phyloP scores from a whole-genome alignment of 2,329 filamentous ascomycete species.

The Pseudocercospora fuligena region DNA sequence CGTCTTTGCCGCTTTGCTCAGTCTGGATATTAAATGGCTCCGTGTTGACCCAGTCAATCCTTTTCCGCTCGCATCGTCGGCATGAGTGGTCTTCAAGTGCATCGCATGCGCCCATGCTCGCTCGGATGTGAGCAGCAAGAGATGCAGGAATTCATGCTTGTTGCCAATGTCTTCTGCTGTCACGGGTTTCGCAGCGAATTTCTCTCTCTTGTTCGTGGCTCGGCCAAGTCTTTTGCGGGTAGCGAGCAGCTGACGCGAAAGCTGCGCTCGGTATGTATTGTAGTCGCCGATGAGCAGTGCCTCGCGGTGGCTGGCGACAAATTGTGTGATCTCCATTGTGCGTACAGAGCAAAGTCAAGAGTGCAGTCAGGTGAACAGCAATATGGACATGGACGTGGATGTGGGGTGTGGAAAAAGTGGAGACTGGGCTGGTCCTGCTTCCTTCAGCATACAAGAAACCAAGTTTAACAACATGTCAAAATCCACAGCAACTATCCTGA shows the following conservation, averaged over 20 bases:
- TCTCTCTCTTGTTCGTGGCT: slow-evolving; percentile 82
- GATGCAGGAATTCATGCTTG: slow-evolving; percentile 76
- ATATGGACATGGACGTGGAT: not conserved
- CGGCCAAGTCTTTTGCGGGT: slow-evolving; percentile 84
- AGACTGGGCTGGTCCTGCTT: not conserved
- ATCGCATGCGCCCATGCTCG: slow-evolving; percentile 95
- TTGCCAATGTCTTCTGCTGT: slow-evolving; percentile 75
- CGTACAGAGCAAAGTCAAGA: not conserved
- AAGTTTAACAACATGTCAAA: not conserved
- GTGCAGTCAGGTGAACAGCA: not conserved
- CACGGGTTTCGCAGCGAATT: slow-evolving; percentile 75
- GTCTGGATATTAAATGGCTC: slow-evolving; percentile 84
- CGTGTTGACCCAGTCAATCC: slow-evolving; percentile 78
- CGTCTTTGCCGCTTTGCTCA: slow-evolving; percentile 76
- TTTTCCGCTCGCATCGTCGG: slow-evolving; percentile 72
- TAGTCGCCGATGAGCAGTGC: slow-evolving; percentile 89
- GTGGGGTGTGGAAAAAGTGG: not conserved
- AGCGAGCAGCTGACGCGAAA: slow-evolving; percentile 80
- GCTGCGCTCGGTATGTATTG: slow-evolving; percentile 77
- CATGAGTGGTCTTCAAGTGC: slow-evolving; percentile 85
- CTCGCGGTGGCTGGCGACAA: slow-evolving; percentile 78
- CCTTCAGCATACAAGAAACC: not conserved
- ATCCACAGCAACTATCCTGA: not conserved
- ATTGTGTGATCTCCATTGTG: slow-evolving; percentile 86
- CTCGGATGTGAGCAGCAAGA: slow-evolving; percentile 86